A percentile compares a stretch with the other conserved stretches of the same genome.
These are phyloP conservation scores for Senna siamea DNA, from an alignment of 306 rosid species.

Conservation along the genomic window DNA sequence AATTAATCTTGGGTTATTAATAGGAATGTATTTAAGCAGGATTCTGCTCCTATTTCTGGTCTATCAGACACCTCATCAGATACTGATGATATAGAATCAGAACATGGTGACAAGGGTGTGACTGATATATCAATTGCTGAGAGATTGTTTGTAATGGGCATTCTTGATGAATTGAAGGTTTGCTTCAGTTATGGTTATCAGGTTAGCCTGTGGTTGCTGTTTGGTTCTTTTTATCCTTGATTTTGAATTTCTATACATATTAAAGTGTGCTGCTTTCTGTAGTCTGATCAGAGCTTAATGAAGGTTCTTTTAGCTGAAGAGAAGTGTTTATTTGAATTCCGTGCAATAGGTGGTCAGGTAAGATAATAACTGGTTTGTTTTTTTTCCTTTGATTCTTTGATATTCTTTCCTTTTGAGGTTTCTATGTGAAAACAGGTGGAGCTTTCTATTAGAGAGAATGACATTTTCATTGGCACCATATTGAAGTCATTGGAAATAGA, in stretches of 20 bases:
- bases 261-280: slow-evolving; percentile 44
- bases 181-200: slow-evolving; percentile 77
- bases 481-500: slow-evolving; percentile 94
- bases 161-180: slow-evolving; percentile 92
- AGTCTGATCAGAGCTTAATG: slow-evolving; percentile 71
- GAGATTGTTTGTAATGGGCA: slow-evolving; percentile 79
- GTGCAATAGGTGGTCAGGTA: slow-evolving; percentile 99
- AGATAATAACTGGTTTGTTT: slow-evolving; percentile 22
- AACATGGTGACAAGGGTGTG: slow-evolving; percentile 49
- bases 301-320: slow-evolving; percentile 86
- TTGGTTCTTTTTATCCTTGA: slow-evolving; percentile 26
- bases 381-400: slow-evolving; percentile 25
- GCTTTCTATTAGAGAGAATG: slow-evolving; percentile 70
- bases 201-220: slow-evolving; percentile 55
- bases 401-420: slow-evolving; percentile 37
- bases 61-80: slow-evolving; percentile 88
- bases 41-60: slow-evolving; percentile 74
- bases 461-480: slow-evolving; percentile 85
- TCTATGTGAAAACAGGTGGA: slow-evolving; percentile 71
- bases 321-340: slow-evolving; percentile 79
- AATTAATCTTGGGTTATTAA: background rate
- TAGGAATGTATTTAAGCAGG: slow-evolving; percentile 59
- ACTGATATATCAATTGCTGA: slow-evolving; percentile 55
- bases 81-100: slow-evolving; percentile 63
- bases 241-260: slow-evolving; percentile 34